Conservation (phyloP, 495 filamentous ascomycete species). For the Diplogelasinospora grovesii region DNA sequence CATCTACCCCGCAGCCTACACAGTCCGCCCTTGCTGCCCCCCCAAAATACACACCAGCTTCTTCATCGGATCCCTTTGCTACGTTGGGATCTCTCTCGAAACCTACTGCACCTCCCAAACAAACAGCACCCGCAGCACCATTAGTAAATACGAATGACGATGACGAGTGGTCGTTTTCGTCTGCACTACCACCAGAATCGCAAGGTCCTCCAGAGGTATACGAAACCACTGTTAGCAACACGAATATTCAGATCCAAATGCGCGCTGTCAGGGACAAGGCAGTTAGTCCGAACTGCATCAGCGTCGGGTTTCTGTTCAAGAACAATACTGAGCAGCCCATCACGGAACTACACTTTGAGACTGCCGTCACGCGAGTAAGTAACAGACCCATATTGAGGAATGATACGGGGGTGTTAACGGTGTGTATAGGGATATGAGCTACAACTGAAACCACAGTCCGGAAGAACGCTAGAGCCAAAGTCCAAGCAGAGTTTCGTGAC, state of each 20-base stretch:
- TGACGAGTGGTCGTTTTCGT: slow-evolving; percentile 93
- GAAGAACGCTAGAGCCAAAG: slow-evolving; percentile 62
- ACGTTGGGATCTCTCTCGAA: slow-evolving; percentile 43
- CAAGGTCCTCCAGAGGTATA: slow-evolving; percentile 27
- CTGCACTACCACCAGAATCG: slow-evolving; percentile 65
- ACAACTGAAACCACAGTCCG: slow-evolving; percentile 75
- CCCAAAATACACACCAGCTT: slow-evolving; percentile 31
- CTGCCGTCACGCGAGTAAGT: slow-evolving; percentile 85
- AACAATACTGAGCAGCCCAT: slow-evolving; percentile 68
- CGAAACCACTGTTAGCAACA: slow-evolving; percentile 41
- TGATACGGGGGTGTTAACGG: too few relatives aligned
- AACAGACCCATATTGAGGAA: too few relatives aligned
- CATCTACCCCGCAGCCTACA: slow-evolving; percentile 42
- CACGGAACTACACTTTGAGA: slow-evolving; percentile 77
- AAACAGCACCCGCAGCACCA: slow-evolving; percentile 26
- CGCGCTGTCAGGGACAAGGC: slow-evolving; percentile 35
- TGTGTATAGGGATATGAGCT: slow-evolving; percentile 69
- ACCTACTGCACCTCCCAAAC: slow-evolving; percentile 34
- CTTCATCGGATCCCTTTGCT: slow-evolving; percentile 60
- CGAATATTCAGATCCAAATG: slow-evolving; percentile 46
- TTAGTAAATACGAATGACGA: slow-evolving; percentile 58
- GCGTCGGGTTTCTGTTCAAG: slow-evolving; percentile 65
- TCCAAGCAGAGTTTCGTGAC: slow-evolving; percentile 69
- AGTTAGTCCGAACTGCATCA: slow-evolving; percentile 50
- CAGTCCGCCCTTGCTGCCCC: slow-evolving; percentile 35